Conservation (phyloP, 371 early-diverging fungal species). For the Syncephalastrum monosporum region DNA sequence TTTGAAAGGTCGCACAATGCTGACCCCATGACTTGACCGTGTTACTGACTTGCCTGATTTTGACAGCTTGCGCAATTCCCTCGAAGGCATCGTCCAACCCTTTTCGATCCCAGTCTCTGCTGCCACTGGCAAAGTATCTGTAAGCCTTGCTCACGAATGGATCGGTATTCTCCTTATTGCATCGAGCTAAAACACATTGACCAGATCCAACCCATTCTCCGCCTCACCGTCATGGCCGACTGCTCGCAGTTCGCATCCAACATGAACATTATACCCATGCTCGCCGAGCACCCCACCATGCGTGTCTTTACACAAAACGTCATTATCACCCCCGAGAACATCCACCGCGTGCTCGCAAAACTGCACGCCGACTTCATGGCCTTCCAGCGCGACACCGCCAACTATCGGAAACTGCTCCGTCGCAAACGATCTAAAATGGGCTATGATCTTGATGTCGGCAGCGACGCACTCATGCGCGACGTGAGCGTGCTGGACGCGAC, state of each 20-base stretch:
- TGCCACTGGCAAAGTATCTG: constrained; percentile 28
- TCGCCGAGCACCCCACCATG: constrained; percentile 63
- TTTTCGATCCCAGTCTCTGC: constrained; percentile 42
- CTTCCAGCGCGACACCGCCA: constrained; percentile 64
- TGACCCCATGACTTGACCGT: constrained; percentile 4
- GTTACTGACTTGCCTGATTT: constrained; percentile 5
- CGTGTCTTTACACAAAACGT: constrained; percentile 71
- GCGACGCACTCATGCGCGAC: constrained; percentile 17
- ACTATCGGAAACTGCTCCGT: constrained; percentile 51
- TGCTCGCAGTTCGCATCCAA: constrained; percentile 71
- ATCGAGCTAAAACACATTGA: background rate
- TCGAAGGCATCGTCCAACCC: constrained; percentile 46
- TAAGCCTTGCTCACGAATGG: constrained; percentile 9
- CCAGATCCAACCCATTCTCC: constrained; percentile 48
- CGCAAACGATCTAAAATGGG: constrained; percentile 35
- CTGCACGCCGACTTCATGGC: constrained; percentile 54
- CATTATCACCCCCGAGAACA: constrained; percentile 51
- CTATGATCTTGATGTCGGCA: constrained; percentile 57
- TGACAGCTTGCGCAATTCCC: constrained; percentile 31
- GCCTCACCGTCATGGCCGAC: constrained; percentile 78
- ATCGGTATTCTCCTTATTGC: background rate
- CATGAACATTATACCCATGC: constrained; percentile 53
- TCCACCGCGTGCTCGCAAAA: constrained; percentile 48
- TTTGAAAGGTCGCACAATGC: constrained; percentile 48
- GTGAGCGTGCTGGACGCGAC: constrained; percentile 29